Evolutionary conservation across 768 basidiomycete genomes (phyloP).

Genomic region (Leccinum incarnatum): DNA sequence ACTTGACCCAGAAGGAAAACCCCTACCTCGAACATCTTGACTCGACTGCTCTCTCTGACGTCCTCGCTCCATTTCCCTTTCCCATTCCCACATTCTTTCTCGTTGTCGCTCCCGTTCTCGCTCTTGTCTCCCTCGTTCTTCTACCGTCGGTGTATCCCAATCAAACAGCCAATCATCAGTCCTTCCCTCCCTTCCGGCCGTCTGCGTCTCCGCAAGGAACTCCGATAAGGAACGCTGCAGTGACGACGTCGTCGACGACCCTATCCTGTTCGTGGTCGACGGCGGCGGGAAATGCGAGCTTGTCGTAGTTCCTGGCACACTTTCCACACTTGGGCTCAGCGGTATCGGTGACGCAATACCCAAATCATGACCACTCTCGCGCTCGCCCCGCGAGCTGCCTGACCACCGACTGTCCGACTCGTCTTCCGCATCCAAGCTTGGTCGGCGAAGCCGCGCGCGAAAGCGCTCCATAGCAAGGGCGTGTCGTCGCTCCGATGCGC

Average conservation of each 20-base stretch:
- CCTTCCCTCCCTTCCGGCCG: constrained; percentile 9
- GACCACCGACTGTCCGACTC: constrained; percentile 25
- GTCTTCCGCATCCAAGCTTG: constrained; percentile 26
- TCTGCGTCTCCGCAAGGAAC: constrained; percentile 19
- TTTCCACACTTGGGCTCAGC: constrained; percentile 16
- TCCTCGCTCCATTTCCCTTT: constrained; percentile 19
- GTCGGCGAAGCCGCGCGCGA: constrained; percentile 20
- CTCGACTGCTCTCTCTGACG: constrained; percentile 16
- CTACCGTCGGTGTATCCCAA: constrained; percentile 16
- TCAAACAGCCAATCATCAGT: constrained; percentile 14
- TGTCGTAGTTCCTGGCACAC: constrained; percentile 6
- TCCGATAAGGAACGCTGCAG: constrained; percentile 24
- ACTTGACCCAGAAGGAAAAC: constrained; percentile 12
- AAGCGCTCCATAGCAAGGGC: constrained; percentile 37
- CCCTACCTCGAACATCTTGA: constrained; percentile 17
- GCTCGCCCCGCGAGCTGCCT: constrained; percentile 17
- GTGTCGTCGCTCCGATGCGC: constrained; percentile 41
- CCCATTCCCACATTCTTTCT: constrained; percentile 15
- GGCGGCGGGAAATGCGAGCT: constrained; percentile 4
- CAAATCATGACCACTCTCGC: constrained; percentile 9
- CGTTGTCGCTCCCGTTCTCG: constrained; percentile 6
- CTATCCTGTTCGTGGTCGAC: constrained; percentile 8
- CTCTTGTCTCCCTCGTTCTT: constrained; percentile 11
- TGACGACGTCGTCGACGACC: constrained; percentile 4
- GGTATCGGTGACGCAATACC: constrained; percentile 14